Evolutionary conservation across 257 asterid genomes (phyloP), one percentile per base, ranked within the genome.

Genomic region (Capsicum baccatum): DNA sequence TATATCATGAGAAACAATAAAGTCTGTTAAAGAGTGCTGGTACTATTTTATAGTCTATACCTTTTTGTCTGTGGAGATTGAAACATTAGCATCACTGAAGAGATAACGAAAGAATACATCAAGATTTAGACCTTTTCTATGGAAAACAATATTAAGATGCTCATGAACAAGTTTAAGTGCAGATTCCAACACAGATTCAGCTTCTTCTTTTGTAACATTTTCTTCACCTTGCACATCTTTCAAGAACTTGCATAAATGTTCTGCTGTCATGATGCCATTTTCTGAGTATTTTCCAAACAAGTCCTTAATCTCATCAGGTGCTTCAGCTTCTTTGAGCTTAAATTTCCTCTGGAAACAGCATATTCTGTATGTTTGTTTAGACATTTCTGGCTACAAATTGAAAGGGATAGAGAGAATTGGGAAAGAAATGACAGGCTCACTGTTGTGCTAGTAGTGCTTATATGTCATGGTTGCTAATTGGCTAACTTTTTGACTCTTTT

Each of bases 311-410:
- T 92, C 98, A 1, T 79, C 57, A 1, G 97, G 97, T 52, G 88
- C 84, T 80, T 92, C 97, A 6, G 93, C 90, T 85, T 90, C 98
- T 79, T 80, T 91, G 26, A 87, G 50, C 87, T 89, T 89, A 93
- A 93, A 94, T 84, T 73, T 87, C 88, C 98, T 90, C 12, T 76
- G 86, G 84, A 94, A 88, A 85, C 93, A 92, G 56, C 85, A 94
- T 3, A 93, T 87, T 10, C 87, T 93, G 94, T 91, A 94, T 71
- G 94, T 92, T 87, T 89, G 94, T 86, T 92, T 93, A 2, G 98
- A 90, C 97, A 93, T 94, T 16, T 70, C 19, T 83, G 37, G n/a
- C 9, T 74, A 50, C 80, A 19, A 68, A 37, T 21, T 8, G 76
- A 68, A 68, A 73, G 59, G 12, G 59, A 73, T 39, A 39, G 16